Conservation (phyloP, 1,284 basidiomycete genomes). For the Pseudozyma sp. region DNA sequence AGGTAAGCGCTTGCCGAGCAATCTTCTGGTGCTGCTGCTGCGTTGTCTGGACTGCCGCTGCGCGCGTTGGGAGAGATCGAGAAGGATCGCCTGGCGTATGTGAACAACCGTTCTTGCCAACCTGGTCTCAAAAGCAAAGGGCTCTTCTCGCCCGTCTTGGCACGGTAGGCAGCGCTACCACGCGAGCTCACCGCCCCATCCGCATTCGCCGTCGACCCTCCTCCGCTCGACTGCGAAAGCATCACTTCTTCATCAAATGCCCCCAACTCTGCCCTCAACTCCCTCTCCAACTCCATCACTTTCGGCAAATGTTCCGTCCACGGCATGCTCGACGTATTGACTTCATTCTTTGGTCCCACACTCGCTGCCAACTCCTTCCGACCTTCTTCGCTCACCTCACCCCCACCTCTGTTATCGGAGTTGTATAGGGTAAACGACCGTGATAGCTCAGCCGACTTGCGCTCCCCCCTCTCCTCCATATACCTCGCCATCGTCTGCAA, state of each 20-base stretch:
- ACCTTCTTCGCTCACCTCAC: not conserved
- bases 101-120: slow-evolving; percentile 46
- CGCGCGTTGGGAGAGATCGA: not conserved
- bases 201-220: not conserved
- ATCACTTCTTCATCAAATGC: slow-evolving; percentile 27
- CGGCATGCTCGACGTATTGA: slow-evolving; percentile 10
- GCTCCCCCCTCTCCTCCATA: slow-evolving; percentile 9
- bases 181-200: not conserved
- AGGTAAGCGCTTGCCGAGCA: slow-evolving; percentile 2
- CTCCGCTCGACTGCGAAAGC: not conserved
- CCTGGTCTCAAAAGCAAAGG: slow-evolving; percentile 34
- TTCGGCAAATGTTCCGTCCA: slow-evolving; percentile 13
- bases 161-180: not conserved
- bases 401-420: not conserved
- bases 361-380: not conserved
- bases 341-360: slow-evolving; percentile 13
- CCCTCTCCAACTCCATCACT: slow-evolving; percentile 14
- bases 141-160: slow-evolving; percentile 11
- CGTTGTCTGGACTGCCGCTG: not conserved
- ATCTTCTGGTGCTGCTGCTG: not conserved
- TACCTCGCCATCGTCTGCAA: slow-evolving; percentile 30
- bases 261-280: slow-evolving; percentile 21
- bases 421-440: too few relatives aligned
- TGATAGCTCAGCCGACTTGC: slow-evolving; percentile 13
- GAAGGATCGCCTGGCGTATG: slow-evolving; percentile 27